phyloP scores from a whole-genome alignment of 1,139 yeast genomes.

The Pichia sp. region DNA sequence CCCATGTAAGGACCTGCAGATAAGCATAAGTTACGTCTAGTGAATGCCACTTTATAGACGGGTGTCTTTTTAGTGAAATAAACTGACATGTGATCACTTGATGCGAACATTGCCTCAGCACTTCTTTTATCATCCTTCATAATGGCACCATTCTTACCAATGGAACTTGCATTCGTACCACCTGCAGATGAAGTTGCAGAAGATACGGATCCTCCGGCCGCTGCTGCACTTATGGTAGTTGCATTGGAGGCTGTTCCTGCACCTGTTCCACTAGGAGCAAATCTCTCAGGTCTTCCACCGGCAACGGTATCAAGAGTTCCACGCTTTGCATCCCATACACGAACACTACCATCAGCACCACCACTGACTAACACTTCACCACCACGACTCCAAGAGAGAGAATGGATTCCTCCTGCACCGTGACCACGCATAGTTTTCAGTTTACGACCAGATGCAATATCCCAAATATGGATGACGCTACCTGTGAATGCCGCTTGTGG shows the following conservation, averaged over 20 bases:
- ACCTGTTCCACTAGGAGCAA: conserved; percentile 30
- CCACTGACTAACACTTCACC: conserved; percentile 88
- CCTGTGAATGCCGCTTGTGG: conserved; percentile 13
- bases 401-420: conserved; percentile 79
- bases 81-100: conserved; percentile 78
- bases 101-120: conserved; percentile 7
- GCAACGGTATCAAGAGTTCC: conserved; percentile 53
- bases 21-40: conserved; percentile 81
- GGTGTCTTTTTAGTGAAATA: conserved; percentile 93
- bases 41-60: conserved; percentile 86
- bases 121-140: conserved; percentile 20
- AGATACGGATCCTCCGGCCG: too few species aligned
- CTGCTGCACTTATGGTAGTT: too few species aligned
- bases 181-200: too few species aligned
- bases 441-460: conserved; percentile 83
- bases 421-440: conserved; percentile 86
- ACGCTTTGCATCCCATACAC: conserved; percentile 93
- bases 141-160: conserved; percentile 16
- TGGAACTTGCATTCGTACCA: conserved; percentile 6
- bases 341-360: conserved; percentile 86
- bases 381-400: conserved; percentile 78
- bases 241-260: too few species aligned
- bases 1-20: conserved; percentile 79
- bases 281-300: conserved; percentile 67
- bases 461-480: conserved; percentile 72